Evolutionary conservation across 2,329 filamentous ascomycete genomes (phyloP), one percentile per base, ranked within the genome.

Genomic region (Talaromyces marneffei): DNA sequence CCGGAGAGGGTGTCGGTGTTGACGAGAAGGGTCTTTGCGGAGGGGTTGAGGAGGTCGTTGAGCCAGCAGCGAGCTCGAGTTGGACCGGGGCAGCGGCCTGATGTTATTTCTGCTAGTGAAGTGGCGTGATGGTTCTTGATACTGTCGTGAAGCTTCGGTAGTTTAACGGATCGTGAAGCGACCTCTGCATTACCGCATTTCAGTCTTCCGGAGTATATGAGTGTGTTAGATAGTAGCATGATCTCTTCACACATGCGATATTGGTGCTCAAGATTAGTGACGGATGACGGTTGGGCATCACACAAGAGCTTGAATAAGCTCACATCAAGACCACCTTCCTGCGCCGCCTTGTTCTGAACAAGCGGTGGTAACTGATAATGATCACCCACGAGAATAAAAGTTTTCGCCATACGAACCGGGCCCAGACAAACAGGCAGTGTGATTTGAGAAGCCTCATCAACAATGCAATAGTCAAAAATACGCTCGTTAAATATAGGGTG

Each of bases 181-280:
- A 97, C 86, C 57, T 83, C 81, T 52, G 88, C 82, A 4, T 87
- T 96, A 25, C 94, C 94, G 71, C 94, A 99, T 69, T 94, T 93
- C 39, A 99, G 82, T 37, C 87, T 85, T 4, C 92, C 93, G n/a
- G 87, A 82, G 77, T 99, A 99, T 69, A 99, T 97, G 60, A 99
- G 83, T 1, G 85, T 89, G 74, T 97, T 99, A 65, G 91, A 95
- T 14, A 99, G 83, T 2, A 88, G 83, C 93, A 97, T 97, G 63
- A 99, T 90, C 64, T 99, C 94, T 67, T 94, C 90, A 69, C 91
- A 96, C 94, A 99, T 99, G 64, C 94, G 91, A 72, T 99, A 99
- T 72, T 99, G 94, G 70, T 97, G 92, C 69, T 94, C 92, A 1
- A 99, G 83, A 65, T 90, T 96, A 64, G 95, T 91, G 2, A 99